phyloP scores from a whole-genome alignment of 1,139 yeast species.

The Chernovozyma sophiae-reginae region DNA sequence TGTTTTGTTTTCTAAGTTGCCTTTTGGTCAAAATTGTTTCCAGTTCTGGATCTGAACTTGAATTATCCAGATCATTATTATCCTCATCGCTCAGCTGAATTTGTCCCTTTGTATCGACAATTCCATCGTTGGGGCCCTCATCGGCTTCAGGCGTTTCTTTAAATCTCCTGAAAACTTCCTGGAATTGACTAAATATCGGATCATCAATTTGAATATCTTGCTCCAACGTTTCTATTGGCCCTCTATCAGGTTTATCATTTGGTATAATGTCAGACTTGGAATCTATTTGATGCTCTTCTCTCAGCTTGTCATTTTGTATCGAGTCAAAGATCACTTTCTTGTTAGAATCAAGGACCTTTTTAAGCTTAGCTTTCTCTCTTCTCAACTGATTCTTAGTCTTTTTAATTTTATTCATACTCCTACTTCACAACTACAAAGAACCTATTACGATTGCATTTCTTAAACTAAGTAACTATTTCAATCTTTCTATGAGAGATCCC shows the following conservation, averaged over 20 bases:
- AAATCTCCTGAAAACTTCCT: conserved; percentile 41
- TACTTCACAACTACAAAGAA: no score
- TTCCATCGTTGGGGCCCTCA: background rate
- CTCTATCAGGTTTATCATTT: background rate
- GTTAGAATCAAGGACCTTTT: conserved; percentile 26
- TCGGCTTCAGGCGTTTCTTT: conserved; percentile 10
- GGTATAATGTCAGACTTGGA: background rate
- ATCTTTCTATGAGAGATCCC: no score
- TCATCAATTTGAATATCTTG: background rate
- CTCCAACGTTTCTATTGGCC: no score
- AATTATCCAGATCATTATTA: conserved; percentile 9
- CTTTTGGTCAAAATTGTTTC: conserved; percentile 25
- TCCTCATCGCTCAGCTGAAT: conserved; percentile 31
- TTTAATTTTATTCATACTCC: conserved; percentile 20
- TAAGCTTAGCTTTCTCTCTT: conserved; percentile 54
- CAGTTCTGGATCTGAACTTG: conserved; percentile 3
- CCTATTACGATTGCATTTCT: no score
- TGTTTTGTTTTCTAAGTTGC: conserved; percentile 47
- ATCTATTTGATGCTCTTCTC: background rate
- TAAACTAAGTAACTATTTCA: no score
- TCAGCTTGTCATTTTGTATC: background rate
- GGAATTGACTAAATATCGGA: conserved; percentile 40
- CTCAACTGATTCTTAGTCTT: conserved; percentile 61
- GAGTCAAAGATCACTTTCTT: conserved; percentile 1
- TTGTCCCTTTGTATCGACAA: conserved; percentile 18